Base-by-base conservation (phyloP, 2,329 filamentous ascomycete genomes). In the Fusarium sororula region DNA sequence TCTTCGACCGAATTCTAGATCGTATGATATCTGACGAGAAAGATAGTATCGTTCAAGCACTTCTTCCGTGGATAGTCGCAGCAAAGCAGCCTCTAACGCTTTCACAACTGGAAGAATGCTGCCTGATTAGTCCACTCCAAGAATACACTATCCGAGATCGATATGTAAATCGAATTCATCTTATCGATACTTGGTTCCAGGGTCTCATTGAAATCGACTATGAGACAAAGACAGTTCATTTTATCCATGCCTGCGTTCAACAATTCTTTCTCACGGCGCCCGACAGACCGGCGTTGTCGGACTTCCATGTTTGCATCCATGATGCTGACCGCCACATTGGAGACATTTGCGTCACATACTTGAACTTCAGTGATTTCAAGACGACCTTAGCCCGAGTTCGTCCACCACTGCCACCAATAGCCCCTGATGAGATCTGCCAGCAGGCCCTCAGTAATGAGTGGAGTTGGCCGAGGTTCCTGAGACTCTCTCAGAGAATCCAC, bases 281-380 rank as follows among this genome's bases (percentile, higher is more conserved):
- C 7, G 2, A 5, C 0, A 8, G 20, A 1, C 3, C 24, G 1
- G 2, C 2, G 0, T 6, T 38, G 2, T 3, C 12, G 0, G 12
- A 22, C 0, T 60, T 60, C 5, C 14, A 26, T 7, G 5, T 60
- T 7, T 0, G 12, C 0, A 12, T 41, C 1, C 1, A 41, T 26
- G 24, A 48, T 0, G 41, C 41, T 0, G 20, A 58, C 13, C 37
- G 7, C 9, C 13, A 53, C 2, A 14, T 41, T 1, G 45, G 57
- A 4, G 37, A 60, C 0, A 5, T 60, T 3, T 22, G 26, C 0
- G 2, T 53, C 1, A 60, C 57, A 0, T 60, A 60, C 22, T n/a
- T 60, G 3, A 32, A 42, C 18, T 53, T 60, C 22, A 53, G 5
- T 6, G 26, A 60, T 1, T 42, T 60, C 4, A 60, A 53, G 5